A percentile compares a stretch with the other conserved stretches of the same genome.
Conservation (phyloP, 2,329 filamentous ascomycete species). For the Trichoderma cornu-damae region DNA sequence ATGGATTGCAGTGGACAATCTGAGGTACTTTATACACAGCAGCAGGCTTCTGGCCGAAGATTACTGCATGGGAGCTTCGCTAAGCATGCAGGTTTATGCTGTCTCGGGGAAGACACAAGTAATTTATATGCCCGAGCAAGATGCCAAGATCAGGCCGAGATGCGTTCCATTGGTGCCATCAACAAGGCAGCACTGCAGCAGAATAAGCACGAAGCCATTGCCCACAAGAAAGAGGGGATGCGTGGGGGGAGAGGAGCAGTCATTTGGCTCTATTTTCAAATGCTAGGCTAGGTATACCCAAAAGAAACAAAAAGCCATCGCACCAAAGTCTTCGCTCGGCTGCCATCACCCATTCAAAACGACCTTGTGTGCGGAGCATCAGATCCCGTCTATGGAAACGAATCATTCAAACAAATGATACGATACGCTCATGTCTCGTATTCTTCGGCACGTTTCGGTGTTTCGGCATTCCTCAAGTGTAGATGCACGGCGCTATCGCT, state of each 20-base stretch:
- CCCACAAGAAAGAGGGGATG: background rate
- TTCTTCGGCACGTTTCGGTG: slow-evolving; percentile 10
- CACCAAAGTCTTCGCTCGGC: background rate
- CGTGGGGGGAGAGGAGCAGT: background rate
- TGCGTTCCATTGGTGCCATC: background rate
- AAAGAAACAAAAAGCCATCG: background rate
- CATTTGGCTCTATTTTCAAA: background rate
- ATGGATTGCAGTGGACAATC: background rate
- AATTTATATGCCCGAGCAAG: background rate
- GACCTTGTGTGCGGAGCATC: background rate
- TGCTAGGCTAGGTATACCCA: background rate
- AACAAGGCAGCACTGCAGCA: background rate
- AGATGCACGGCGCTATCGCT: background rate
- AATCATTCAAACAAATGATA: background rate
- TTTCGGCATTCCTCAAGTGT: slow-evolving; percentile 5
- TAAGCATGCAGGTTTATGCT: background rate
- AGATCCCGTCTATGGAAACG: background rate
- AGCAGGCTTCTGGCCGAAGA: background rate
- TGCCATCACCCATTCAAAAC: background rate
- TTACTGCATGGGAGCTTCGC: background rate
- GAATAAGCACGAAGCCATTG: background rate
- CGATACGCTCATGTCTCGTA: background rate
- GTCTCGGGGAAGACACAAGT: background rate
- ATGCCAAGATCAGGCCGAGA: background rate
- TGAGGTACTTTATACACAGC: background rate